These are phyloP conservation scores for Puccinellia tenuiflora DNA, from an alignment of 176 grass and related monocot species.

Conservation along the genomic window DNA sequence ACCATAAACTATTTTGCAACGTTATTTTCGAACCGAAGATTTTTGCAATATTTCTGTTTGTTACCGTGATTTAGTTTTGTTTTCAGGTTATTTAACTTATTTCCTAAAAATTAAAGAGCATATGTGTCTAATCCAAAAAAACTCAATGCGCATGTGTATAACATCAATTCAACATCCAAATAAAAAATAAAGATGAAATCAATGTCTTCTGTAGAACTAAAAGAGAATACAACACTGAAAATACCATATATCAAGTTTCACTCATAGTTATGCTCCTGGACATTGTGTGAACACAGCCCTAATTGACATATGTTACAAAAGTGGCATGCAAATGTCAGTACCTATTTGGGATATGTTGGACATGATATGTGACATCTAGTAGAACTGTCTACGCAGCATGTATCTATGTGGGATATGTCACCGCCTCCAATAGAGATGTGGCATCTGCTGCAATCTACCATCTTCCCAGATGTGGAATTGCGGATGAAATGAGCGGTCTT, in stretches of 20 bases:
- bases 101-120: neutral
- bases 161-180: conserved; percentile 7
- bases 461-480: conserved; percentile 23
- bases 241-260: neutral
- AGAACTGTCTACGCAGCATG: neutral
- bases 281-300: neutral
- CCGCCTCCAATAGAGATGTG: neutral
- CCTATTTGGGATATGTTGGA: neutral
- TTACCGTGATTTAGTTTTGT: neutral
- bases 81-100: neutral
- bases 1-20: neutral
- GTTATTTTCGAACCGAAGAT: neutral
- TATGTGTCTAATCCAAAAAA: neutral
- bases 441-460: neutral
- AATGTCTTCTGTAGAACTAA: neutral
- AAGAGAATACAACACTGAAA: neutral
- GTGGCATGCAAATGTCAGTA: neutral
- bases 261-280: neutral
- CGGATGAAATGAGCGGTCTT: neutral
- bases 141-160: neutral
- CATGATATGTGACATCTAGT: neutral
- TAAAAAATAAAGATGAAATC: neutral
- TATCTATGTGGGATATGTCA: conserved; percentile 1
- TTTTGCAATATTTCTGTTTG: neutral
- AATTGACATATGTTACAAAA: neutral